These are phyloP conservation scores for Pestalotiopsis sp. DNA, from an alignment of 2,329 filamentous ascomycete species.

Conservation along the genomic window DNA sequence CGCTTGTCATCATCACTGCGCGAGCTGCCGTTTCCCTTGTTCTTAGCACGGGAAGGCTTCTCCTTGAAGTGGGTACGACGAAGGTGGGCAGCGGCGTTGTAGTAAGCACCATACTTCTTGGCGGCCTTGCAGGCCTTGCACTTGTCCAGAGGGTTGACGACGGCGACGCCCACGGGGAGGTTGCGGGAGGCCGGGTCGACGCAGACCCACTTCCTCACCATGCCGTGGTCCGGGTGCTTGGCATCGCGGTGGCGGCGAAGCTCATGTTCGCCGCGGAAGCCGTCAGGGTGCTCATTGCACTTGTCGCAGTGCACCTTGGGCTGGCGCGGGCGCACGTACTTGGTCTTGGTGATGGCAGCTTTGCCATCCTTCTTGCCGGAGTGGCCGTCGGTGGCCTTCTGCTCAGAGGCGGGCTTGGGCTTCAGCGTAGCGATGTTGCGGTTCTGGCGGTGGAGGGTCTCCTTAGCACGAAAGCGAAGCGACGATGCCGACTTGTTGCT, in stretches of 20 bases:
- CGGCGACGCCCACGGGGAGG: constrained; percentile 46
- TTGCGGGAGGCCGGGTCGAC: constrained; percentile 51
- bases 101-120: constrained; percentile 89
- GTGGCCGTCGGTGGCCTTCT: constrained; percentile 25
- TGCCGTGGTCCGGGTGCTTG: constrained; percentile 57
- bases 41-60: constrained; percentile 50
- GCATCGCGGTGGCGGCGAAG: constrained; percentile 67
- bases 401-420: constrained; percentile 45
- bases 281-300: constrained; percentile 74
- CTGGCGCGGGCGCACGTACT: constrained; percentile 66
- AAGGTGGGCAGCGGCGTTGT: constrained; percentile 92
- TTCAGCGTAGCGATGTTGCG: constrained; percentile 41
- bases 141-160: constrained; percentile 68
- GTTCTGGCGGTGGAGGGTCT: constrained; percentile 49
- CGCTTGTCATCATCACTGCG: constrained; percentile 49
- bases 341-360: constrained; percentile 42
- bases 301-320: constrained; percentile 71
- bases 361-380: constrained; percentile 44
- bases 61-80: constrained; percentile 85
- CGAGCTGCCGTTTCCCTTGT: constrained; percentile 34
- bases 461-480: constrained; percentile 48
- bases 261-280: constrained; percentile 87
- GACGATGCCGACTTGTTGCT: constrained; percentile 50
- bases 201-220: constrained; percentile 61
- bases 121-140: constrained; percentile 80